A percentile compares a stretch with the other conserved stretches of the same genome.
phyloP scores from a whole-genome alignment of 83 land plant genomes.

The Diphasiastrum complanatum region DNA sequence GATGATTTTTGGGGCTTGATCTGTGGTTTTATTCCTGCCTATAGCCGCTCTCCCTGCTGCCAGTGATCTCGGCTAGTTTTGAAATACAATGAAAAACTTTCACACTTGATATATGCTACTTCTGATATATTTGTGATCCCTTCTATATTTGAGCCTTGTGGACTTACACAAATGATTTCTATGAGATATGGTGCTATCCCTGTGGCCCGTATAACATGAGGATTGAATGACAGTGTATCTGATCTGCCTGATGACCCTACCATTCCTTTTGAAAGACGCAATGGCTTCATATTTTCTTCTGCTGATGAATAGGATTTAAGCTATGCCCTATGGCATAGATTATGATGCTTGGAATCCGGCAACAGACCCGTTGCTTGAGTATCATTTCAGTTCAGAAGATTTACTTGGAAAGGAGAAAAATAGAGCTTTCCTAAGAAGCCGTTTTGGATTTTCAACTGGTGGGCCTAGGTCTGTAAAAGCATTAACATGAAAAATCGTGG shows the following conservation, averaged over 20 bases:
- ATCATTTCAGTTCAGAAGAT: constrained; percentile 67
- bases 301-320: constrained; percentile 63
- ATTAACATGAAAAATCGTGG: constrained; percentile 61
- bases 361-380: constrained; percentile 45
- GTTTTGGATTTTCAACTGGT: constrained; percentile 44
- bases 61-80: constrained; percentile 68
- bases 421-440: constrained; percentile 48
- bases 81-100: constrained; percentile 76
- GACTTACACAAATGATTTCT: constrained; percentile 97
- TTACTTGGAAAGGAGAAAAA: constrained; percentile 58
- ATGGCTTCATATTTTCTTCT: constrained; percentile 68
- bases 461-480: constrained; percentile 41
- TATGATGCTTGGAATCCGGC: constrained; percentile 80
- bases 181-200: constrained; percentile 98
- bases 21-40: no score
- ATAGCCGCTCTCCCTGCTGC: no score
- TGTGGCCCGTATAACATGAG: constrained; percentile 81
- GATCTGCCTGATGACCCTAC: constrained; percentile 77
- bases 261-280: constrained; percentile 50
- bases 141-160: constrained; percentile 99
- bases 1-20: no score
- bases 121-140: constrained; percentile 89
- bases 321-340: constrained; percentile 64
- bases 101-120: constrained; percentile 79
- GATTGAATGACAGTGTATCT: constrained; percentile 88